A percentile compares a stretch with the other conserved stretches of the same genome.
phyloP scores from a whole-genome alignment of 2,329 filamentous ascomycete genomes.

The Xylaria sp. region DNA sequence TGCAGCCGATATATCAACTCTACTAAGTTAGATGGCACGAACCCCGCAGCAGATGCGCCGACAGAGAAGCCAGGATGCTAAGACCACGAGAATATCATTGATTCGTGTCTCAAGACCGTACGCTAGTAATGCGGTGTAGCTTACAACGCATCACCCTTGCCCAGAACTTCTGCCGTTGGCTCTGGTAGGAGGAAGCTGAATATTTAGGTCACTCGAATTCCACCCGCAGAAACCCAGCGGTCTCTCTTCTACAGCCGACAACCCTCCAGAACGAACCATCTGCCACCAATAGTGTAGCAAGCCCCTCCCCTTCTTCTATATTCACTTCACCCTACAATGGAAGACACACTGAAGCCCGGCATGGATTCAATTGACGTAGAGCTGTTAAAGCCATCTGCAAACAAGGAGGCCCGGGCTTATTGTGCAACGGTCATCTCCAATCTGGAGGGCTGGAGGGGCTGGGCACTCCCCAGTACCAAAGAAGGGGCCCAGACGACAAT shows the following conservation, averaged over 20 bases:
- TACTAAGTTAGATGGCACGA: constrained; percentile 12
- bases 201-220: constrained; percentile 22
- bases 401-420: constrained; percentile 35
- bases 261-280: constrained; percentile 1
- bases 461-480: constrained; percentile 7
- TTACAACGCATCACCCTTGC: constrained; percentile 3
- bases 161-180: neutral
- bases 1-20: constrained; percentile 16
- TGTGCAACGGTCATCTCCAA: constrained; percentile 42
- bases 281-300: neutral
- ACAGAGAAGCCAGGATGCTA: constrained; percentile 3
- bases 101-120: constrained; percentile 12
- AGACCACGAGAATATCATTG: neutral
- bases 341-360: constrained; percentile 18
- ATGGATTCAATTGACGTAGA: constrained; percentile 13
- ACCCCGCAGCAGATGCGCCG: constrained; percentile 11
- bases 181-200: neutral
- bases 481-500: constrained; percentile 26
- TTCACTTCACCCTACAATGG: constrained; percentile 11
- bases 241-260: neutral
- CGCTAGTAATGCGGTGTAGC: constrained; percentile 13
- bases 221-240: neutral
- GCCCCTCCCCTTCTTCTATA: neutral
- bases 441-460: constrained; percentile 36
- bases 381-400: neutral